Conservation (phyloP, 176 grass and related monocot genomes). For the Tillandsia fasciculata region DNA sequence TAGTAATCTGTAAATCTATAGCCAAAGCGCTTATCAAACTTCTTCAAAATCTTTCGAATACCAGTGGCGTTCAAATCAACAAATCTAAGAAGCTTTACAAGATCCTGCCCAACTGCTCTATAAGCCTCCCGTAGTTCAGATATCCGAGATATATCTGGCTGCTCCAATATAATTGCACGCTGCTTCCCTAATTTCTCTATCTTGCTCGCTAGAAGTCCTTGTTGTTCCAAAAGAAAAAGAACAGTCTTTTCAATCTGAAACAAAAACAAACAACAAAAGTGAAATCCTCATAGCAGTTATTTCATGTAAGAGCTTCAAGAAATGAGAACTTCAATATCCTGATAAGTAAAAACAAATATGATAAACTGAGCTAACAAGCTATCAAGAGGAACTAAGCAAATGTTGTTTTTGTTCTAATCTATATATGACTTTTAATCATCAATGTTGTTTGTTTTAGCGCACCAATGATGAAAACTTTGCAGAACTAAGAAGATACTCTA, state of each 20-base stretch:
- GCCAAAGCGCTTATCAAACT: constrained; percentile 92
- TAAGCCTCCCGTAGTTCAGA: constrained; percentile 75
- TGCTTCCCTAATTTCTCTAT: constrained; percentile 88
- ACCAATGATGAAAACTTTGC: no score
- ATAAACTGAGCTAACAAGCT: no score
- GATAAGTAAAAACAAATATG: no score
- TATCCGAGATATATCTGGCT: constrained; percentile 88
- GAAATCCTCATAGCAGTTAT: constrained; percentile 8
- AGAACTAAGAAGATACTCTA: no score
- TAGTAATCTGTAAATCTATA: constrained; percentile 99
- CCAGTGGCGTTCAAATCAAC: constrained; percentile 96
- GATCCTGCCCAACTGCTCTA: constrained; percentile 69
- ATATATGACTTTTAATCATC: no score
- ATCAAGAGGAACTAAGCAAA: no score
- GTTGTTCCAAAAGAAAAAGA: constrained; percentile 87
- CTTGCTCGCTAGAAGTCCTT: constrained; percentile 75
- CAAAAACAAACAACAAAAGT: constrained; percentile 13
- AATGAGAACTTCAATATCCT: not conserved
- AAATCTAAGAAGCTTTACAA: constrained; percentile 96
- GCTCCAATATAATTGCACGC: constrained; percentile 54
- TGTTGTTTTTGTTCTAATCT: no score
- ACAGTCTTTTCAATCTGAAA: constrained; percentile 91
- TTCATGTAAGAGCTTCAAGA: constrained; percentile 3
- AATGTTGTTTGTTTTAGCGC: no score
- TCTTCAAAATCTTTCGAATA: constrained; percentile 98